Evolutionary conservation across 441 rosid species (phyloP).

Genomic region (Brassica hybrid): DNA sequence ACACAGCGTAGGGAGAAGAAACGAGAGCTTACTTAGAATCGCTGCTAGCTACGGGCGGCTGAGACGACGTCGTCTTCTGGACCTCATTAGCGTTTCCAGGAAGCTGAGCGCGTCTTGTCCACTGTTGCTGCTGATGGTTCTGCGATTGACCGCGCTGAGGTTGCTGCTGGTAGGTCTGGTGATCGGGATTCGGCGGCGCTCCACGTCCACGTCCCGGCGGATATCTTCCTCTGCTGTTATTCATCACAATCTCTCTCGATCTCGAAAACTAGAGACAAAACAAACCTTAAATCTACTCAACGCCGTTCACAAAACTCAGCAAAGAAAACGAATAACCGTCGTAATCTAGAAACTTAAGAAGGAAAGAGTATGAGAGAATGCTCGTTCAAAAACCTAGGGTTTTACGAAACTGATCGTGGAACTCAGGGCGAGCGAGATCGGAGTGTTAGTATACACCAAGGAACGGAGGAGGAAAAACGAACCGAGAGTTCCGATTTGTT

Average conservation of each 20-base stretch:
- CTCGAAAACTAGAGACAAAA: slow-evolving; percentile 28
- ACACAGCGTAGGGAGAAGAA: no score
- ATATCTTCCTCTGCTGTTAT: slow-evolving; percentile 84
- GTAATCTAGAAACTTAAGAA: background rate
- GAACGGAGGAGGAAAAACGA: slow-evolving; percentile 15
- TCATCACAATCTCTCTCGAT: slow-evolving; percentile 53
- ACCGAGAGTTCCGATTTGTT: slow-evolving; percentile 27
- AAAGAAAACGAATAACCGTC: background rate
- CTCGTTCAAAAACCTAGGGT: slow-evolving; percentile 26
- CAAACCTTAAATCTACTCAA: slow-evolving; percentile 41
- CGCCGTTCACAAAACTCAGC: slow-evolving; percentile 8
- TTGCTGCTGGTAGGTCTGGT: slow-evolving; percentile 52
- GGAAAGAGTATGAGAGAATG: background rate
- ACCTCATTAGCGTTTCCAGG: slow-evolving; percentile 57
- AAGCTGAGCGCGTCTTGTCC: slow-evolving; percentile 64
- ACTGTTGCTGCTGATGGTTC: slow-evolving; percentile 56
- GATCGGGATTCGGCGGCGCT: slow-evolving; percentile 52
- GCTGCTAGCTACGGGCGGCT: slow-evolving; percentile 72
- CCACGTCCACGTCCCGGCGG: slow-evolving; percentile 96
- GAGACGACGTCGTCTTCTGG: slow-evolving; percentile 76
- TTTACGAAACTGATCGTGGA: slow-evolving; percentile 29
- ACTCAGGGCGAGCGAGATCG: slow-evolving; percentile 25
- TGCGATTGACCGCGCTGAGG: slow-evolving; percentile 50
- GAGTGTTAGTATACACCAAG: slow-evolving; percentile 23
- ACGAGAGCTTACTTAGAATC: slow-evolving; percentile 64